Conservation (phyloP, 768 basidiomycete genomes). For the Leccinum variicolor region DNA sequence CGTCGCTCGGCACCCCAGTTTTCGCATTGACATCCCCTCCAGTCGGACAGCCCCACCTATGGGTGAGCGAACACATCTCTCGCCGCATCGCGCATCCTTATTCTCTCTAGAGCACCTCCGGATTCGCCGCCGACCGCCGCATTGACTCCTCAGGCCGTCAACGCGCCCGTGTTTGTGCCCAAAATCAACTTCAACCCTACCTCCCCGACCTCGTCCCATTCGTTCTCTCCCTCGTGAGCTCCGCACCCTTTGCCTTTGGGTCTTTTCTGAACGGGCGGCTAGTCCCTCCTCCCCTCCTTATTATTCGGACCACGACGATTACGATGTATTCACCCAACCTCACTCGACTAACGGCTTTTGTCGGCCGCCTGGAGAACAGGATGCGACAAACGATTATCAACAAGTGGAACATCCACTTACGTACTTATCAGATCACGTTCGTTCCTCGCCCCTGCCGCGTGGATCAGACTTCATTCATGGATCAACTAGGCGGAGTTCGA, state of each 20-base stretch:
- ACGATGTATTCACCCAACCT: constrained; percentile 30
- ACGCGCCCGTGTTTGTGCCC: constrained; percentile 84
- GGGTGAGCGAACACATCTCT: constrained; percentile 21
- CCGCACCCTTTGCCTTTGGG: neutral
- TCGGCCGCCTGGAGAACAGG: constrained; percentile 15
- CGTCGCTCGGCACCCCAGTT: constrained; percentile 5
- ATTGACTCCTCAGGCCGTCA: constrained; percentile 63
- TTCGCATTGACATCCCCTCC: constrained; percentile 13
- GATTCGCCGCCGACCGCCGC: constrained; percentile 42
- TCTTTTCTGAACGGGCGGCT: constrained; percentile 8
- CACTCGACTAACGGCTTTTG: constrained; percentile 2
- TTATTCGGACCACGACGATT: constrained; percentile 35
- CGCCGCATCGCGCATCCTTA: neutral
- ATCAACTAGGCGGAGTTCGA: constrained; percentile 31
- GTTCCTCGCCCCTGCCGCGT: constrained; percentile 5
- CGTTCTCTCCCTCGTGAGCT: constrained; percentile 30
- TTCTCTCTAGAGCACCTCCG: constrained; percentile 33
- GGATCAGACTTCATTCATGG: constrained; percentile 1
- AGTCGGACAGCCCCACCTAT: constrained; percentile 22
- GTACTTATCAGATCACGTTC: constrained; percentile 22
- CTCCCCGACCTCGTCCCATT: constrained; percentile 20
- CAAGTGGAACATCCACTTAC: constrained; percentile 16
- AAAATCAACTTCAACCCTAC: constrained; percentile 50
- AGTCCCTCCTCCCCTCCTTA: constrained; percentile 30
- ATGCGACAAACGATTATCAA: constrained; percentile 20